phyloP scores from a whole-genome alignment of 1,284 basidiomycete species.

The Papiliotrema laurentii region DNA sequence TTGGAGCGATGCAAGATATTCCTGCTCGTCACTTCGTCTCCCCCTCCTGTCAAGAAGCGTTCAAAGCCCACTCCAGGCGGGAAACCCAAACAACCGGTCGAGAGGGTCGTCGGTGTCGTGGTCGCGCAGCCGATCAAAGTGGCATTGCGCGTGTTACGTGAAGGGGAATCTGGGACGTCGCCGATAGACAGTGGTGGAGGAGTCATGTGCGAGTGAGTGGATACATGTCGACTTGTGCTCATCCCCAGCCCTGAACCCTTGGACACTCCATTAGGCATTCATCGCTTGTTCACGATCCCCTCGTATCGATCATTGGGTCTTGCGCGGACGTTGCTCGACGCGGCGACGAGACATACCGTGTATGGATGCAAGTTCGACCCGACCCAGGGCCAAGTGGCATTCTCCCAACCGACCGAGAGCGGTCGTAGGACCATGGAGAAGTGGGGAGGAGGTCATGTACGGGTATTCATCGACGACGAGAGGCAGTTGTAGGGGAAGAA shows the following conservation, averaged over 20 bases:
- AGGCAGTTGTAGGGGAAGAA: constrained; percentile 34
- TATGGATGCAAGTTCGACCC: constrained; percentile 47
- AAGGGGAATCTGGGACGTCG: constrained; percentile 24
- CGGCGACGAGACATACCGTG: constrained; percentile 38
- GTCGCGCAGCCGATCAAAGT: constrained; percentile 48
- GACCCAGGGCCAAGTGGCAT: constrained; percentile 41
- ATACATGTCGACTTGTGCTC: background rate
- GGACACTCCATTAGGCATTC: constrained; percentile 49
- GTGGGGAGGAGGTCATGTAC: constrained; percentile 41
- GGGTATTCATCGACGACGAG: constrained; percentile 48
- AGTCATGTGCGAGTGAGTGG: constrained; percentile 50
- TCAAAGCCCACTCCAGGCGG: background rate
- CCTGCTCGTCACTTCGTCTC: constrained; percentile 41
- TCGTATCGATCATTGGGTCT: constrained; percentile 40
- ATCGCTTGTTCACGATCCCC: constrained; percentile 50
- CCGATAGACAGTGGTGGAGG: constrained; percentile 29
- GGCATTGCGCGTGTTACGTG: constrained; percentile 41
- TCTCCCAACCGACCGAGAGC: constrained; percentile 50
- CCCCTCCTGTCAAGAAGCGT: constrained; percentile 18
- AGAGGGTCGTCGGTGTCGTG: constrained; percentile 46
- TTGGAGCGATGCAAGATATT: constrained; percentile 45
- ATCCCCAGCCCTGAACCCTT: constrained; percentile 37
- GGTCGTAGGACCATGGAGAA: constrained; percentile 45
- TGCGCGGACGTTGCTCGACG: constrained; percentile 41
- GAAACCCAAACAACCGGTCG: constrained; percentile 9